Conservation (phyloP, 129 eudicot species). For the Helichrysum umbraculigerum region DNA sequence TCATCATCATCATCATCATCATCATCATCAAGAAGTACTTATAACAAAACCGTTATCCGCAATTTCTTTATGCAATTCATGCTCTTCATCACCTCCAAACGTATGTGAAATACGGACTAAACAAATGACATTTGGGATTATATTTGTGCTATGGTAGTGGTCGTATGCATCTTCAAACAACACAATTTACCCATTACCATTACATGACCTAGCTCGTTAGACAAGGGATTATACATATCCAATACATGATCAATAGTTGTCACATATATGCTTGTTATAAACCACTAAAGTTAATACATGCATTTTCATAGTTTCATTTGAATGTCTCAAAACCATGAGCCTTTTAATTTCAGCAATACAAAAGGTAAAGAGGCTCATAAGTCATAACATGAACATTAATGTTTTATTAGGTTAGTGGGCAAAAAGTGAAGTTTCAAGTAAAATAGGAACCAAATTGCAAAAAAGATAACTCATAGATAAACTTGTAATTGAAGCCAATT, state of each 20-base stretch:
- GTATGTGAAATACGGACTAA: not conserved
- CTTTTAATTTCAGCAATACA: not conserved
- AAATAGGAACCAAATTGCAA: conserved; percentile 21
- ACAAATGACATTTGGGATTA: not conserved
- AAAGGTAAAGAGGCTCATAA: conserved; percentile 13
- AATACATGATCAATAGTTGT: too few relatives aligned
- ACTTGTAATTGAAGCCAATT: conserved; percentile 22
- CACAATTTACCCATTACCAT: not conserved
- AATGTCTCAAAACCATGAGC: conserved; percentile 5
- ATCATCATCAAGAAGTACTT: too few relatives aligned
- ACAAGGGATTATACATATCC: not conserved
- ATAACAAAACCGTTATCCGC: too few relatives aligned
- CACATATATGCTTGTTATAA: not conserved
- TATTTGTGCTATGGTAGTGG: not conserved
- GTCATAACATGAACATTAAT: conserved; percentile 8
- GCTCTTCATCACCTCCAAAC: too few relatives aligned
- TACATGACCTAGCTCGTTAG: not conserved
- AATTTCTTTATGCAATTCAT: not conserved
- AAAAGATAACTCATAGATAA: not conserved
- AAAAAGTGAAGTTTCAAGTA: conserved; percentile 13
- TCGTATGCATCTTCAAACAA: not conserved
- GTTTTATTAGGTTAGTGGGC: conserved; percentile 4
- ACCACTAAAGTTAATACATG: not conserved
- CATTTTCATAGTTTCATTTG: not conserved
- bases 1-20: too few relatives aligned